Evolutionary conservation across 2,329 filamentous ascomycete species (phyloP), one percentile per base, ranked within the genome.

Genomic region (Colletotrichum tropicicola): DNA sequence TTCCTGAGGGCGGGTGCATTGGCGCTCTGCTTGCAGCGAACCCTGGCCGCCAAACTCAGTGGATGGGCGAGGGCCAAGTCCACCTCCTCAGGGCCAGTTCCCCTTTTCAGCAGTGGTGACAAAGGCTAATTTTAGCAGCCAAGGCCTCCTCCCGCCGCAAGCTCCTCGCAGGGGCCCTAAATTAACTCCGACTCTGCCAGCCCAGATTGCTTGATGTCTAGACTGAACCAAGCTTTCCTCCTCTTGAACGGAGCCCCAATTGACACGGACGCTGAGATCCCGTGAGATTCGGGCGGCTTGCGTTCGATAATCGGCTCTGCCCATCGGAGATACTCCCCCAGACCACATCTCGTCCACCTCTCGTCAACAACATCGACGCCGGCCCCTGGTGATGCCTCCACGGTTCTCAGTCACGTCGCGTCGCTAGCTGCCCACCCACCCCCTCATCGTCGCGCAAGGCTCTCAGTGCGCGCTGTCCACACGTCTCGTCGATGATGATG

Each of bases 51-150:
- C 41, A 44, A 47, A 47, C 23, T 15, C 45, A 35, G 48, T 41
- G 49, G 30, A 32, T 32, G 48, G n/a, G n/a, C n/a, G n/a, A n/a
- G n/a, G n/a, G n/a, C n/a, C n/a, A n/a, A n/a, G n/a, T n/a, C 15
- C 37, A 19, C 37, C n/a, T 41, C 37, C 35, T n/a, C 35, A 39
- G 35, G 47, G 28, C 17, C 37, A 30, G 41, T 13, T 25, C 21
- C 23, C 23, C 28, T 13, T 39, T 52, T 37, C 41, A 58, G 30
- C 15, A 44, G 37, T 37, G 39, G 28, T 59, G 45, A 53, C 35
- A 62, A 55, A 62, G 35, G 41, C 57, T 51, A 55, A 55, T 61
- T 65, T 55, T 61, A 61, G 61, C 51, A 61, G 32, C 35, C 32
- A 12, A 23, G 30, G 13, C 37, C 45, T 37, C 12, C 37, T 41